Conservation (phyloP, 176 grass and related monocot species). For the Secale cereale region DNA sequence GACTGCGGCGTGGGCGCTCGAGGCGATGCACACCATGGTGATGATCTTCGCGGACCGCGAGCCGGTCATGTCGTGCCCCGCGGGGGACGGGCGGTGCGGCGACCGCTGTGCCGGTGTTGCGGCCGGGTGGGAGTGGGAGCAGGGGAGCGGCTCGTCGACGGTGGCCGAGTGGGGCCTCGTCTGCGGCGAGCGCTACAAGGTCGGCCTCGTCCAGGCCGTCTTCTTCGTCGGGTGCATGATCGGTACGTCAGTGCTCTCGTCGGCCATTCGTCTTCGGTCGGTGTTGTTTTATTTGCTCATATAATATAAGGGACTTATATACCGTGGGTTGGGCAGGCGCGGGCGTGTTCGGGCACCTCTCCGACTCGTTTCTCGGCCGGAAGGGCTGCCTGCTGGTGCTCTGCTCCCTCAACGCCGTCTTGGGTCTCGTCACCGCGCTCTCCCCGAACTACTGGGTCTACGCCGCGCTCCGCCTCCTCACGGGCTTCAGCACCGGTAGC, state of each 20-base stretch:
- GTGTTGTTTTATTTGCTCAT: too few relatives aligned
- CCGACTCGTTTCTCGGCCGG: constrained; percentile 77
- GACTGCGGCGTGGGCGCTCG: constrained; percentile 75
- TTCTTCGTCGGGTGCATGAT: constrained; percentile 82
- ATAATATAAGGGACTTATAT: too few relatives aligned
- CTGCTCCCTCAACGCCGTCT: constrained; percentile 56
- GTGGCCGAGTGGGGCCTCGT: constrained; percentile 73
- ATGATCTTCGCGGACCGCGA: constrained; percentile 89
- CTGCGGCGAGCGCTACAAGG: constrained; percentile 72
- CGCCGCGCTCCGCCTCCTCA: constrained; percentile 58
- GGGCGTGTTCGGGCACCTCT: constrained; percentile 83
- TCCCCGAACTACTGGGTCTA: constrained; percentile 62
- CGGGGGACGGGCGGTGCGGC: not conserved
- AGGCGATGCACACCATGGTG: constrained; percentile 85
- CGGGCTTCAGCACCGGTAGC: constrained; percentile 79
- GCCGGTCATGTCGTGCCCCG: constrained; percentile 21
- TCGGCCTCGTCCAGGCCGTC: constrained; percentile 60
- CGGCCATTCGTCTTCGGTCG: too few relatives aligned
- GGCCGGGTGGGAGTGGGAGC: constrained; percentile 53
- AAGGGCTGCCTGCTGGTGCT: constrained; percentile 50
- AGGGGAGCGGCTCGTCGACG: constrained; percentile 40
- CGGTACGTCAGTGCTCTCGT: constrained; percentile 26
- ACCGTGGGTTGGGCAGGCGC: constrained; percentile 41
- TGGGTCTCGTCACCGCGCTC: constrained; percentile 60
- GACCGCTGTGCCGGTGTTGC: constrained; percentile 29